These are phyloP conservation scores for Cryptococcus hybrid DNA, from an alignment of 1,284 basidiomycete species.

Conservation along the genomic window DNA sequence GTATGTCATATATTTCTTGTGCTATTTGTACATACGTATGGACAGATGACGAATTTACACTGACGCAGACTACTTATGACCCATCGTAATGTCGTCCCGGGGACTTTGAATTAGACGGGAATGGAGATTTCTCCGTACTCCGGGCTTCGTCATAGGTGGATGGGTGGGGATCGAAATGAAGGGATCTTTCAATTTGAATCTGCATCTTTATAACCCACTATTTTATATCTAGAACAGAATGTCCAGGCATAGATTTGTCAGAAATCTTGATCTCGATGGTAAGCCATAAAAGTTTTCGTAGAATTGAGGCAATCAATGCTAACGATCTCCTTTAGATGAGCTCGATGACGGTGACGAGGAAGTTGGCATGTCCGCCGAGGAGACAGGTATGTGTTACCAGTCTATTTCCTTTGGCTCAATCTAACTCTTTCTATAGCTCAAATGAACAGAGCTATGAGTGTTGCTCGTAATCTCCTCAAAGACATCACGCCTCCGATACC, in stretches of 20 bases:
- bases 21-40: too few species aligned
- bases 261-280: slow-evolving; percentile 87
- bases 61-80: too few species aligned
- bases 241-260: slow-evolving; percentile 87
- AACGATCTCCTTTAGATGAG: slow-evolving; percentile 43
- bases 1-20: too few species aligned
- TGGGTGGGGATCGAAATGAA: not conserved
- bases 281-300: slow-evolving; percentile 17
- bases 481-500: slow-evolving; percentile 66
- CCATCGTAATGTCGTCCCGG: too few species aligned
- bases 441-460: slow-evolving; percentile 67
- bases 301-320: not conserved
- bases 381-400: slow-evolving; percentile 34
- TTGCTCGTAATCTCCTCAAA: slow-evolving; percentile 67
- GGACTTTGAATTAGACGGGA: not conserved
- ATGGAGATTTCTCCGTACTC: not conserved
- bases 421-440: slow-evolving; percentile 55
- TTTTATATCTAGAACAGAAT: slow-evolving; percentile 18
- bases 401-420: not conserved
- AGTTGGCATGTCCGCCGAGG: slow-evolving; percentile 36
- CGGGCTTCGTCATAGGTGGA: not conserved
- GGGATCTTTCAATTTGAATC: not conserved
- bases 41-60: too few species aligned
- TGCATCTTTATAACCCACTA: not conserved
- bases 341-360: slow-evolving; percentile 50